phyloP scores from a whole-genome alignment of 2,329 filamentous ascomycete species.

The Fusarium oligoseptatum region DNA sequence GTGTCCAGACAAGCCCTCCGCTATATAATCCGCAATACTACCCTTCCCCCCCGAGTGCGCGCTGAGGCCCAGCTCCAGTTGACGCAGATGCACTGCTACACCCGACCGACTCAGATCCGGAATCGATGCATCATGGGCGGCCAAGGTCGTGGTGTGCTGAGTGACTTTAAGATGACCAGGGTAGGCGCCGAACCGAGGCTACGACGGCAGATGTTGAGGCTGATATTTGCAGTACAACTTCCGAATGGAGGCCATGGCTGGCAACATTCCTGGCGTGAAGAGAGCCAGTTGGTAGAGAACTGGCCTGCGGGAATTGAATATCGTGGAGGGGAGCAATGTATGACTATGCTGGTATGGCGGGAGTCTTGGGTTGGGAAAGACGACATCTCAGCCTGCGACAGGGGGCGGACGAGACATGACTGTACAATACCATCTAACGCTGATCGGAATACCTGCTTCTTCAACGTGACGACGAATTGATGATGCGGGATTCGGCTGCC shows the following conservation, averaged over 20 bases:
- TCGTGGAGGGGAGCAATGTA: conserved; percentile 32
- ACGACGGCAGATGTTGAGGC: conserved; percentile 18
- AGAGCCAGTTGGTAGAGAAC: conserved; percentile 90
- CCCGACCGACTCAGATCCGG: conserved; percentile 90
- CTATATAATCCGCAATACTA: conserved; percentile 94
- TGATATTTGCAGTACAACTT: conserved; percentile 83
- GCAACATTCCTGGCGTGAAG: conserved; percentile 90
- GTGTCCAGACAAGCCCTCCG: conserved; percentile 85
- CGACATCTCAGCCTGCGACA: conserved; percentile 8
- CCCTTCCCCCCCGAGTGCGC: conserved; percentile 83
- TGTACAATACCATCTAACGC: conserved; percentile 44
- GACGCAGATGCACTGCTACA: conserved; percentile 96
- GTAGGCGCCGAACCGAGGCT: conserved; percentile 67
- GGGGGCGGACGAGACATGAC: conserved; percentile 28
- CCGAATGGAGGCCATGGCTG: conserved; percentile 86
- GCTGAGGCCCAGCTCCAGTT: conserved; percentile 94
- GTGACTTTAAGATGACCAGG: conserved; percentile 91
- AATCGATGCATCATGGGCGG: conserved; percentile 94
- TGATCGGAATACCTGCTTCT: background rate
- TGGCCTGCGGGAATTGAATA: background rate
- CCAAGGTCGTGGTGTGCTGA: conserved; percentile 89
- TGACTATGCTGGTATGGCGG: conserved; percentile 32
- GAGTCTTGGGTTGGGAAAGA: background rate
- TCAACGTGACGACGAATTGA: background rate
- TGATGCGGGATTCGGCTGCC: background rate